Evolutionary conservation across 768 basidiomycete species (phyloP).

Genomic region (Tulasnella sp.): DNA sequence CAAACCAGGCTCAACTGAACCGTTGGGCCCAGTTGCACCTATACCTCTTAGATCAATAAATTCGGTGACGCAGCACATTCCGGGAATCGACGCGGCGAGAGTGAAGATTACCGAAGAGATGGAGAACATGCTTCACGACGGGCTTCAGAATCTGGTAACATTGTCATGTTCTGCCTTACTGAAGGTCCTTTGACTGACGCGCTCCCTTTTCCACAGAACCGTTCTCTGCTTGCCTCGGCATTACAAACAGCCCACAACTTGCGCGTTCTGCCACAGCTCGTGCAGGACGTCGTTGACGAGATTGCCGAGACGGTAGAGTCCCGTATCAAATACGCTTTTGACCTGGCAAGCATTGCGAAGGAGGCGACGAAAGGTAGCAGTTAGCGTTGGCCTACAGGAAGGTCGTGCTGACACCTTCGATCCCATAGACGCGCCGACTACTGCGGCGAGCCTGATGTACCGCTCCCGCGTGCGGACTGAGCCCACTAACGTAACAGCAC

Average conservation of each 20-base stretch:
- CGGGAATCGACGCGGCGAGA: slow-evolving; percentile 72
- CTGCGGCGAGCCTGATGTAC: slow-evolving; percentile 58
- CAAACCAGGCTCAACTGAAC: slow-evolving; percentile 3
- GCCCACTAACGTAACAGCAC: slow-evolving; percentile 83
- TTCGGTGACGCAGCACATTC: slow-evolving; percentile 69
- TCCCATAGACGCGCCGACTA: slow-evolving; percentile 40
- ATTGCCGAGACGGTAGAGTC: slow-evolving; percentile 81
- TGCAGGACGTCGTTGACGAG: slow-evolving; percentile 75
- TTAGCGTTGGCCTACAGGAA: not conserved
- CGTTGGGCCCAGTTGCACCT: slow-evolving; percentile 33
- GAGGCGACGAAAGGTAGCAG: slow-evolving; percentile 73
- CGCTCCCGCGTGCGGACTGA: slow-evolving; percentile 87
- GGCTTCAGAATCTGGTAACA: slow-evolving; percentile 75
- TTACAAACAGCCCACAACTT: slow-evolving; percentile 96
- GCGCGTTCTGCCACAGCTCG: slow-evolving; percentile 77
- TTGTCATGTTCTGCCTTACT: slow-evolving; percentile 21
- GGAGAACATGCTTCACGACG: slow-evolving; percentile 86
- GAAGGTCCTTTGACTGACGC: too few species aligned
- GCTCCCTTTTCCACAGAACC: slow-evolving; percentile 64
- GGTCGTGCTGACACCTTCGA: not conserved
- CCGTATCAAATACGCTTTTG: slow-evolving; percentile 81
- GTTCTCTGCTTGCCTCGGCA: slow-evolving; percentile 86
- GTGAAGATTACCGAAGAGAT: slow-evolving; percentile 78
- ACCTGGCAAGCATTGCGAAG: slow-evolving; percentile 82
- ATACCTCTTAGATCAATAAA: slow-evolving; percentile 74